A percentile compares a stretch with the other conserved stretches of the same genome.
Evolutionary conservation across 2,329 filamentous ascomycete genomes (phyloP).

Genomic region (Paraconiothyrium sp.): DNA sequence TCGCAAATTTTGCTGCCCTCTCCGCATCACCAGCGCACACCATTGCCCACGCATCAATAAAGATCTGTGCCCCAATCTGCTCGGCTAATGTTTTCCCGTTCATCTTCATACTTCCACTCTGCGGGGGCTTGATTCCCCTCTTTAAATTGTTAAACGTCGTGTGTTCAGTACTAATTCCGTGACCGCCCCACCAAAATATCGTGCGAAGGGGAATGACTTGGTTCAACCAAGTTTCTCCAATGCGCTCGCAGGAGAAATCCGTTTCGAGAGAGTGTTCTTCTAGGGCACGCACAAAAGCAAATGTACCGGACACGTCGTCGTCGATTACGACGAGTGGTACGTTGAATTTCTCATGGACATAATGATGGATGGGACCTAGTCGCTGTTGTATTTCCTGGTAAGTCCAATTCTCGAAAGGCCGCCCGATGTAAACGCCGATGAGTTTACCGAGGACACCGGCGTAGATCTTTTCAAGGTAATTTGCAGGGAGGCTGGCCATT

Average conservation of each 20-base stretch:
- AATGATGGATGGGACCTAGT: conserved; percentile 37
- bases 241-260: conserved; percentile 8
- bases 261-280: conserved; percentile 14
- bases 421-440: conserved; percentile 52
- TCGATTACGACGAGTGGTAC: conserved; percentile 21
- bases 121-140: conserved; percentile 43
- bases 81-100: conserved; percentile 22
- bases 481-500: conserved; percentile 10
- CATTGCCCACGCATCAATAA: conserved; percentile 23
- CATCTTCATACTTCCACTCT: conserved; percentile 15
- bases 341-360: conserved; percentile 15
- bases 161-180: conserved; percentile 52
- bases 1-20: conserved; percentile 45
- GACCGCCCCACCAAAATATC: conserved; percentile 54
- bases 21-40: conserved; percentile 17
- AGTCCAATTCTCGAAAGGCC: conserved; percentile 52
- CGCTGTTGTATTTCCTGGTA: conserved; percentile 43
- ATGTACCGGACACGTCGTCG: conserved; percentile 35
- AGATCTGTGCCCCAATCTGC: conserved; percentile 23
- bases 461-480: conserved; percentile 50
- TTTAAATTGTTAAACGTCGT: conserved; percentile 53
- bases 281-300: conserved; percentile 49
- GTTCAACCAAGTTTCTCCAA: conserved; percentile 39
- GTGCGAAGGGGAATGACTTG: conserved; percentile 41
- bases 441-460: conserved; percentile 53